Evolutionary conservation across 2,329 filamentous ascomycete genomes (phyloP).

Genomic region (Alternaria sp.): DNA sequence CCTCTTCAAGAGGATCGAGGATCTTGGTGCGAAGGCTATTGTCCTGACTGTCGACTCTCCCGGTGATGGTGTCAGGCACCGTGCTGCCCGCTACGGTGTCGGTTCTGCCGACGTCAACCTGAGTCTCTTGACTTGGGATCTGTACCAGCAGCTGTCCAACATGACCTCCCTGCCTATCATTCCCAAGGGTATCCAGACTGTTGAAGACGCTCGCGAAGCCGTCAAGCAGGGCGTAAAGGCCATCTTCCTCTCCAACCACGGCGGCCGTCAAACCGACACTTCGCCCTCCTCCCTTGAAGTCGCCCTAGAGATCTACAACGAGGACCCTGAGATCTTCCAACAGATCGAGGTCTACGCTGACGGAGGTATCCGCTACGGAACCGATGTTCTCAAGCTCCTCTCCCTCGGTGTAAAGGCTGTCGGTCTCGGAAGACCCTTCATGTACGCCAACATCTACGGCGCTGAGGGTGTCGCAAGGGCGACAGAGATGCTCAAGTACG

Average conservation of each 20-base stretch:
- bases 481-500: slow-evolving; percentile 58
- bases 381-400: slow-evolving; percentile 48
- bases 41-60: slow-evolving; percentile 52
- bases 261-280: slow-evolving; percentile 51
- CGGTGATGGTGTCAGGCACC: slow-evolving; percentile 47
- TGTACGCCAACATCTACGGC: slow-evolving; percentile 63
- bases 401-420: slow-evolving; percentile 50
- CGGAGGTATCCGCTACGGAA: slow-evolving; percentile 50
- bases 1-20: slow-evolving; percentile 42
- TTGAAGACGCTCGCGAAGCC: slow-evolving; percentile 48
- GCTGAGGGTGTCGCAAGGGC: slow-evolving; percentile 66
- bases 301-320: slow-evolving; percentile 75
- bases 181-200: slow-evolving; percentile 50
- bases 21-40: slow-evolving; percentile 49
- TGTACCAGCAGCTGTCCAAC: slow-evolving; percentile 44
- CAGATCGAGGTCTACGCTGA: slow-evolving; percentile 51
- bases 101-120: slow-evolving; percentile 40
- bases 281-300: slow-evolving; percentile 74
- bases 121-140: slow-evolving; percentile 43
- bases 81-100: slow-evolving; percentile 42
- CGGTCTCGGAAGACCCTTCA: slow-evolving; percentile 57
- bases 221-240: slow-evolving; percentile 47
- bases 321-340: slow-evolving; percentile 48
- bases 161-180: slow-evolving; percentile 49
- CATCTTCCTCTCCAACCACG: slow-evolving; percentile 52